phyloP scores from a whole-genome alignment of 176 grass and related monocot species.

The Aegilops tauschii region DNA sequence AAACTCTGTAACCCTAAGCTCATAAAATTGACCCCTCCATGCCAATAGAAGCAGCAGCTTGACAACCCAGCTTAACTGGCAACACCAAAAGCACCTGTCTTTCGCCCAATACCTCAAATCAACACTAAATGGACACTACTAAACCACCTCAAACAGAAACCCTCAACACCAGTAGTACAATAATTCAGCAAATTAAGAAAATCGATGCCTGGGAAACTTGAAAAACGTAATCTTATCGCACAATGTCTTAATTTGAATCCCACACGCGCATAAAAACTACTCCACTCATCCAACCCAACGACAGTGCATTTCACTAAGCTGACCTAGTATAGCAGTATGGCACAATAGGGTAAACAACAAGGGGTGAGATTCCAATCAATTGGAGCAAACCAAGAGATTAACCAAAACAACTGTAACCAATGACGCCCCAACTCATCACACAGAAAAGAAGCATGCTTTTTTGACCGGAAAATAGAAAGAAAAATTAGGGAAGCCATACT shows the following conservation, averaged over 20 bases:
- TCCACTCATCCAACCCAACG: not conserved
- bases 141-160: not conserved
- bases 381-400: not conserved
- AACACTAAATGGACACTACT: not conserved
- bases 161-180: not conserved
- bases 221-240: not conserved
- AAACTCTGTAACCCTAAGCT: not conserved
- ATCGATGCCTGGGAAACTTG: not conserved
- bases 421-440: not conserved
- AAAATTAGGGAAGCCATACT: constrained; percentile 42
- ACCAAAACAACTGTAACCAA: not conserved
- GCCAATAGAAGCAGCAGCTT: not conserved
- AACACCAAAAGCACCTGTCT: not conserved
- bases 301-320: not conserved
- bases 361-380: not conserved
- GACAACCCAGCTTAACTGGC: not conserved
- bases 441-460: constrained; percentile 15
- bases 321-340: not conserved
- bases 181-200: not conserved
- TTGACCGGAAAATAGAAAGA: not conserved
- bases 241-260: not conserved
- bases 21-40: not conserved
- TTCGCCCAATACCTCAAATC: not conserved
- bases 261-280: not conserved
- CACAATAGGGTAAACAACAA: not conserved